A percentile compares a stretch with the other conserved stretches of the same genome.
phyloP scores from a whole-genome alignment of 2,329 filamentous ascomycete genomes.

The Fusarium decemcellulare region DNA sequence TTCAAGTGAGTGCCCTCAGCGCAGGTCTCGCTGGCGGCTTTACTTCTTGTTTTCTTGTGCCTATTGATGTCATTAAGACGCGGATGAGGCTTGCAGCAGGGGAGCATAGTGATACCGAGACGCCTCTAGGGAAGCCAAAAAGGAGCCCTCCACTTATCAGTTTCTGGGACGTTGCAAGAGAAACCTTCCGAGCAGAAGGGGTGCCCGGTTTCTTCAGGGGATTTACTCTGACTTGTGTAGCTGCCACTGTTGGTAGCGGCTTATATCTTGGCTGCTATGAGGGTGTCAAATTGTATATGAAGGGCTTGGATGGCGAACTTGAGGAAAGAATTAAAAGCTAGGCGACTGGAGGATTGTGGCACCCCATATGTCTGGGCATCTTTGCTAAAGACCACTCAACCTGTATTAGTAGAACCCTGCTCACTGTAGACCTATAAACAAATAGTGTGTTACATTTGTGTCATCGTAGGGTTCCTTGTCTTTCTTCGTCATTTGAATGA shows the following conservation, averaged over 20 bases:
- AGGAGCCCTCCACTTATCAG: neutral
- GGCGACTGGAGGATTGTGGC: neutral
- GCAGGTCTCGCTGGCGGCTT: constrained; percentile 30
- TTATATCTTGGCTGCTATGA: constrained; percentile 34
- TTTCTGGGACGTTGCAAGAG: constrained; percentile 20
- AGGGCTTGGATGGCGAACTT: neutral
- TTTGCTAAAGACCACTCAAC: neutral
- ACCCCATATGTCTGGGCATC: too few species aligned
- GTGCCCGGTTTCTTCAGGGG: constrained; percentile 29
- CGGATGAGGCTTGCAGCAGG: constrained; percentile 31
- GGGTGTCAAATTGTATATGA: constrained; percentile 19
- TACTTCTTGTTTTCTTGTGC: constrained; percentile 24
- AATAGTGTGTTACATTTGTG: too few species aligned
- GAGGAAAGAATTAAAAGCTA: neutral
- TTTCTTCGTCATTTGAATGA: too few species aligned
- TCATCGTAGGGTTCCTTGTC: too few species aligned
- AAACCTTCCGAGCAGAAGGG: constrained; percentile 22
- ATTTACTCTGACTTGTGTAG: constrained; percentile 26
- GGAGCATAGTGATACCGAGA: constrained; percentile 2
- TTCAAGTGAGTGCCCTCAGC: constrained; percentile 25
- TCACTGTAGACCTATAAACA: too few species aligned
- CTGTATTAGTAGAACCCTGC: neutral
- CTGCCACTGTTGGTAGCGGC: constrained; percentile 28
- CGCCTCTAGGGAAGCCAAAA: constrained; percentile 7
- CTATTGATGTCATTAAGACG: constrained; percentile 29